A percentile compares a stretch with the other conserved stretches of the same genome.
phyloP scores from a whole-genome alignment of 164 flowering plant species.

The Taxillus chinensis region DNA sequence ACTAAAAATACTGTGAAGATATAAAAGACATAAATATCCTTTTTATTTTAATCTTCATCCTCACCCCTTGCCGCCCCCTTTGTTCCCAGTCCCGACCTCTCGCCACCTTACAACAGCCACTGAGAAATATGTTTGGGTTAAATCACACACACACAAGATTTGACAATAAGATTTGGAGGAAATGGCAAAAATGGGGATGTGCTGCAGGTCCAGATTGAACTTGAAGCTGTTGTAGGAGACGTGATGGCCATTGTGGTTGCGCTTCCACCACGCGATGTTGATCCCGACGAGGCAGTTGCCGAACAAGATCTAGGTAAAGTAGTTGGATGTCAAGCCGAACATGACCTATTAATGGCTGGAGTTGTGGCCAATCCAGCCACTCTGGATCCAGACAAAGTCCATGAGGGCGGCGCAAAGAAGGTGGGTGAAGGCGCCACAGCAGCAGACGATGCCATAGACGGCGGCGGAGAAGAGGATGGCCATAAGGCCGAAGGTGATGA shows the following conservation, averaged over 20 bases:
- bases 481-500: not conserved
- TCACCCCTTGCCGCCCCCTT: no score
- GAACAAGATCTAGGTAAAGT: not conserved
- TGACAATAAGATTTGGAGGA: slow-evolving; percentile 5
- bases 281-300: slow-evolving; percentile 11
- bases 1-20: no score
- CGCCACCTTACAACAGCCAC: no score
- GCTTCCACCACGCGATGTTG: slow-evolving; percentile 13
- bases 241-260: slow-evolving; percentile 12
- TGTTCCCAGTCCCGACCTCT: no score
- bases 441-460: slow-evolving; percentile 6
- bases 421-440: not conserved
- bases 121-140: no score
- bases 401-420: slow-evolving; percentile 1
- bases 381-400: slow-evolving; percentile 11
- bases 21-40: no score
- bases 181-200: slow-evolving; percentile 10
- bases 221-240: slow-evolving; percentile 10
- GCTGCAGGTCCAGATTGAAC: slow-evolving; percentile 8
- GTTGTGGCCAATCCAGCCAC: slow-evolving; percentile 8
- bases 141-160: no score
- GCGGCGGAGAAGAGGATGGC: not conserved
- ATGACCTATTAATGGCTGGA: no score
- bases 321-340: not conserved
- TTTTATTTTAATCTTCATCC: no score